Conservation (phyloP, 805 yeast genomes). For the Pichia deserticola region DNA sequence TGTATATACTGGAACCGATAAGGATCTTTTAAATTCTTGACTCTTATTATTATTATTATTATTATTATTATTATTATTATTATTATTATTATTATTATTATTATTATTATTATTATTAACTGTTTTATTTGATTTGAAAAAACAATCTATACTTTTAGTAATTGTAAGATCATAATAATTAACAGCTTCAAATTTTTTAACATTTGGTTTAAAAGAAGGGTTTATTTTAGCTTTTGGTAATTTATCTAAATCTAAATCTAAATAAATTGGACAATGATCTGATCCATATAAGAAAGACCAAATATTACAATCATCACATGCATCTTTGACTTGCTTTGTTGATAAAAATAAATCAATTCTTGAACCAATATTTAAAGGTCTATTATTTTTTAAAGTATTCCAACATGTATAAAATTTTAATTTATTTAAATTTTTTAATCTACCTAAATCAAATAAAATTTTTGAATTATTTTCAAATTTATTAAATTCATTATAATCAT, state of each 20-base stretch:
- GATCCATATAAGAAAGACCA: constrained; percentile 73
- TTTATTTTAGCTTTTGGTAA: not conserved
- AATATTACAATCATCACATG: constrained; percentile 36
- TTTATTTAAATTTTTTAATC: constrained; percentile 49
- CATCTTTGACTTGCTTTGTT: constrained; percentile 34
- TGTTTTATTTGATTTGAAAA: constrained; percentile 17
- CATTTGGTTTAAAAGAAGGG: not conserved
- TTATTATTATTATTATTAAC: not conserved
- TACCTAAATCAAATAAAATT: constrained; percentile 49
- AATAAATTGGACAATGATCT: constrained; percentile 88
- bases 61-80: not conserved
- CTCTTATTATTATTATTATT: not conserved
- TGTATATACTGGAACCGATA: constrained; percentile 7
- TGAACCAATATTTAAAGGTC: constrained; percentile 83
- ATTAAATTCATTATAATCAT: constrained; percentile 23
- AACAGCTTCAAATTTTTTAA: constrained; percentile 46
- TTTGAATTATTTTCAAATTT: constrained; percentile 29
- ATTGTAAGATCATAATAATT: constrained; percentile 34
- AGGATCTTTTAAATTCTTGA: not conserved
- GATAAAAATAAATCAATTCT: constrained; percentile 73
- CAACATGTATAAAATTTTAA: constrained; percentile 80
- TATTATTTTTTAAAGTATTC: constrained; percentile 70
- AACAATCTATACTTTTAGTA: constrained; percentile 24
- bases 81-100: not conserved
- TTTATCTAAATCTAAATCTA: constrained; percentile 43